A percentile compares a stretch with the other conserved stretches of the same genome.
Evolutionary conservation across 2,329 filamentous ascomycete species (phyloP).

Genomic region (Stagonosporopsis rhizophila): DNA sequence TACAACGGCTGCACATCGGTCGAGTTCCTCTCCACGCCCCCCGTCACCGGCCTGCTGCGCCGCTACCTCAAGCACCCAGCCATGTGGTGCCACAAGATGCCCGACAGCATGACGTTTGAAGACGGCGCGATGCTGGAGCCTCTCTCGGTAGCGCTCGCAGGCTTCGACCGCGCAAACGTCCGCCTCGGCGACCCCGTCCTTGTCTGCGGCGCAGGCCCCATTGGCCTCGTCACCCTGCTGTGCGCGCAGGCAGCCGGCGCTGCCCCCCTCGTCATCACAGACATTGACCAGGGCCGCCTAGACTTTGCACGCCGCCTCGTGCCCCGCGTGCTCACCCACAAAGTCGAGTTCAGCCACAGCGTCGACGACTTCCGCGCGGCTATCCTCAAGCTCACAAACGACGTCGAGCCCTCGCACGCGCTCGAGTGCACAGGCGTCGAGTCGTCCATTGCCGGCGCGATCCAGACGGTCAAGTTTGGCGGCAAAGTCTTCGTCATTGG

Average conservation of each 20-base stretch:
- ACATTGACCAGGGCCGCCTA: conserved; percentile 87
- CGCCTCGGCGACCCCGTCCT: conserved; percentile 85
- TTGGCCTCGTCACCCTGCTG: conserved; percentile 86
- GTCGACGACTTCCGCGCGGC: conserved; percentile 74
- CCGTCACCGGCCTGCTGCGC: conserved; percentile 83
- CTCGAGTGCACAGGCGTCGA: conserved; percentile 97
- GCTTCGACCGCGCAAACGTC: conserved; percentile 82
- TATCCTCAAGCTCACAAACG: conserved; percentile 75
- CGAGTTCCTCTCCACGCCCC: conserved; percentile 87
- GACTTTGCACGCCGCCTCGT: conserved; percentile 84
- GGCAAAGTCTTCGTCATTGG: conserved; percentile 97
- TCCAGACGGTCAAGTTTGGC: conserved; percentile 91
- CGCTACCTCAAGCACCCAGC: conserved; percentile 96
- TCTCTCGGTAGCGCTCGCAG: conserved; percentile 85
- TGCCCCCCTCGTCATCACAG: conserved; percentile 89
- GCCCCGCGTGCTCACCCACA: conserved; percentile 80
- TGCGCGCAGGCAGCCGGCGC: conserved; percentile 87
- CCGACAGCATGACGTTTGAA: conserved; percentile 83
- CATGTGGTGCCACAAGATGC: conserved; percentile 95
- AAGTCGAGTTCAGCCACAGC: conserved; percentile 68
- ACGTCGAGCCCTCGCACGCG: conserved; percentile 79
- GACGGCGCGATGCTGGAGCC: conserved; percentile 91
- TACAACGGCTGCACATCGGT: conserved; percentile 95
- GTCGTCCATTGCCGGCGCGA: conserved; percentile 82
- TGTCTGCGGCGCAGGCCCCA: conserved; percentile 91